phyloP scores from a whole-genome alignment of 441 rosid species.

The Raphanus hybrid region DNA sequence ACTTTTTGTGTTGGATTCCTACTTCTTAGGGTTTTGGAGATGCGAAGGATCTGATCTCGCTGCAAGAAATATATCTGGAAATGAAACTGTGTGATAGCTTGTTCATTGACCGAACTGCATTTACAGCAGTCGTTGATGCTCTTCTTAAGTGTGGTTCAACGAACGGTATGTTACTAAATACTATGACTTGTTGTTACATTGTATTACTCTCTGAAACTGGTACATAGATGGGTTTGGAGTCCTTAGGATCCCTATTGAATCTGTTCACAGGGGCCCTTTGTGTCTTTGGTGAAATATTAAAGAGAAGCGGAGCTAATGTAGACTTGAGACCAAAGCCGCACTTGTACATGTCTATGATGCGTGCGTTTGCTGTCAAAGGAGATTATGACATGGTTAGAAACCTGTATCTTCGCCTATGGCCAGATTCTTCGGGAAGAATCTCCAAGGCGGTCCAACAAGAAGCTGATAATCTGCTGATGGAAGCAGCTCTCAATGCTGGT shows the following conservation, averaged over 20 bases:
- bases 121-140: constrained; percentile 71
- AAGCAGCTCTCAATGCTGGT: constrained; percentile 73
- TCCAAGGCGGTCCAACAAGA: constrained; percentile 59
- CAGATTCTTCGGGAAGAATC: constrained; percentile 71
- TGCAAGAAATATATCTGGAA: constrained; percentile 54
- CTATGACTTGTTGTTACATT: constrained; percentile 24
- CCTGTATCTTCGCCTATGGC: constrained; percentile 65
- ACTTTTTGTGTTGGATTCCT: constrained; percentile 25
- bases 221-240: constrained; percentile 11
- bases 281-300: constrained; percentile 75
- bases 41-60: constrained; percentile 55
- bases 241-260: constrained; percentile 30
- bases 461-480: constrained; percentile 83
- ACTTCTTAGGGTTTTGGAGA: constrained; percentile 60
- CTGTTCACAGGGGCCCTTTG: constrained; percentile 65
- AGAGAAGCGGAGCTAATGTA: constrained; percentile 55
- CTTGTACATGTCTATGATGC: constrained; percentile 80
- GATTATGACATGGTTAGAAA: constrained; percentile 66
- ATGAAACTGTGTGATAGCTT: constrained; percentile 57
- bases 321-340: constrained; percentile 73
- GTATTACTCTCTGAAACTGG: constrained; percentile 18
- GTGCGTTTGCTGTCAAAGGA: constrained; percentile 62
- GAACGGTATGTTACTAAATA: constrained; percentile 55
- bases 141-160: constrained; percentile 63
- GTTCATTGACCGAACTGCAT: constrained; percentile 66